A percentile compares a stretch with the other conserved stretches of the same genome.
Evolutionary conservation across 441 rosid species (phyloP).

Genomic region (Aquilaria agallochum): DNA sequence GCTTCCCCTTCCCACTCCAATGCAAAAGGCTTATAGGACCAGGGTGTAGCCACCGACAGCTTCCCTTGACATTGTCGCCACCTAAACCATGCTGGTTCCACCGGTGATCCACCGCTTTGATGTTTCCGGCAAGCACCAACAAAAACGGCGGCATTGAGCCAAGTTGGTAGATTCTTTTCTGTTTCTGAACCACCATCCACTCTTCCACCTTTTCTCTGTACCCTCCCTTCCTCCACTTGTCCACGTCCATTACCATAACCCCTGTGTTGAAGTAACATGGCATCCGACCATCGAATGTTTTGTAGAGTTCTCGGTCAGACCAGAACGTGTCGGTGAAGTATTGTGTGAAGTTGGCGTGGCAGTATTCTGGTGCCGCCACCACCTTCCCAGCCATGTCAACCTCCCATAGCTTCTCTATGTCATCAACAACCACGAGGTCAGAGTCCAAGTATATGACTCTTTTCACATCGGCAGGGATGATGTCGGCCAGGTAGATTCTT

Average conservation of each 20-base stretch:
- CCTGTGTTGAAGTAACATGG: slow-evolving; percentile 77
- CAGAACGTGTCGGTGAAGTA: slow-evolving; percentile 57
- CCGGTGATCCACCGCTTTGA: slow-evolving; percentile 57
- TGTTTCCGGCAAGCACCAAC: slow-evolving; percentile 56
- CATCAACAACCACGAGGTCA: slow-evolving; percentile 65
- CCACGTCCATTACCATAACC: slow-evolving; percentile 62
- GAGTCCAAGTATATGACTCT: slow-evolving; percentile 61
- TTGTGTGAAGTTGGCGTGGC: slow-evolving; percentile 53
- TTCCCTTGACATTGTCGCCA: slow-evolving; percentile 59
- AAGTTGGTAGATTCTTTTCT: slow-evolving; percentile 56
- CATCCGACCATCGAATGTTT: slow-evolving; percentile 36
- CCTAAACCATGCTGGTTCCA: slow-evolving; percentile 85
- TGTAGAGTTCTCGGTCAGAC: slow-evolving; percentile 30
- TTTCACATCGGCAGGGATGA: slow-evolving; percentile 30
- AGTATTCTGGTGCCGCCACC: slow-evolving; percentile 67
- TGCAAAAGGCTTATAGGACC: slow-evolving; percentile 68
- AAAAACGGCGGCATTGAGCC: slow-evolving; percentile 68
- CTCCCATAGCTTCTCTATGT: slow-evolving; percentile 46
- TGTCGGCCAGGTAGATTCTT: slow-evolving; percentile 57
- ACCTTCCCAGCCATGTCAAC: slow-evolving; percentile 41
- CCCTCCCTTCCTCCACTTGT: slow-evolving; percentile 49
- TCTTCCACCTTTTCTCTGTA: slow-evolving; percentile 45
- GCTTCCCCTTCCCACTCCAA: slow-evolving; percentile 81
- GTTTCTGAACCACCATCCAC: slow-evolving; percentile 61
- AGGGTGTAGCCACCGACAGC: slow-evolving; percentile 59